Percentiles rank a stretch among this genome's conserved stretches.
Evolutionary conservation across 371 early-diverging fungal species (phyloP).

Genomic region (Lichtheimia hyalospora): DNA sequence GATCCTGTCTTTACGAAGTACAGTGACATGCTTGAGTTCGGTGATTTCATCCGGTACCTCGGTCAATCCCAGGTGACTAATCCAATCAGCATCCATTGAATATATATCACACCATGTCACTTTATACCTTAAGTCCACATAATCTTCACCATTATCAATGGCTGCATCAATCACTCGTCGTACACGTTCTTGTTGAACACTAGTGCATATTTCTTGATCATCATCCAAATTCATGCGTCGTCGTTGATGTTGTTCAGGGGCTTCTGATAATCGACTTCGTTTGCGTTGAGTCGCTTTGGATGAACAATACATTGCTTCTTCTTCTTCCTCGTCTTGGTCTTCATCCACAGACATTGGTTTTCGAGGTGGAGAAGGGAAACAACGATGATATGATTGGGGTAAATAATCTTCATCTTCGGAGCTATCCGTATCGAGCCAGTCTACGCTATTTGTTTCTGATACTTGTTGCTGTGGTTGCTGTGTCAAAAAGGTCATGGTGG

Average conservation of each 20-base stretch:
- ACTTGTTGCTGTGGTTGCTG: no score
- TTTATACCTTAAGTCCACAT: conserved; percentile 55
- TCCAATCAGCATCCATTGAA: conserved; percentile 1
- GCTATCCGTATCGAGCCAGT: conserved; percentile 43
- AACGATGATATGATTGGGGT: conserved; percentile 26
- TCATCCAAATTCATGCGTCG: not conserved
- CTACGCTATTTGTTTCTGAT: conserved; percentile 13
- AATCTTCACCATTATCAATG: conserved; percentile 54
- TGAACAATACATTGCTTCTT: not conserved
- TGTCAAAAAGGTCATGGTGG: not conserved
- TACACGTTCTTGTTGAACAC: conserved; percentile 25
- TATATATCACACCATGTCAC: not conserved
- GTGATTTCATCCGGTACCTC: conserved; percentile 54
- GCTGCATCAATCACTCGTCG: conserved; percentile 49
- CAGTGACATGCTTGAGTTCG: conserved; percentile 52
- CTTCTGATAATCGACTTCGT: conserved; percentile 4
- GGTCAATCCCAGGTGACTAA: conserved; percentile 44
- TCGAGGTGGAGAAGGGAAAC: conserved; percentile 14
- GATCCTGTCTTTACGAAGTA: conserved; percentile 47
- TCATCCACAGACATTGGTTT: not conserved
- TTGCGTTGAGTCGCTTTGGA: not conserved
- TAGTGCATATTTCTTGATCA: conserved; percentile 3
- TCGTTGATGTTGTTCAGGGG: conserved; percentile 4
- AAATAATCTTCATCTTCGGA: conserved; percentile 46
- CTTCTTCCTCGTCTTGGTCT: conserved; percentile 1